A percentile compares a stretch with the other conserved stretches of the same genome.
Evolutionary conservation across 495 filamentous ascomycete species (phyloP).

Genomic region (Talaromyces trachyspermus): DNA sequence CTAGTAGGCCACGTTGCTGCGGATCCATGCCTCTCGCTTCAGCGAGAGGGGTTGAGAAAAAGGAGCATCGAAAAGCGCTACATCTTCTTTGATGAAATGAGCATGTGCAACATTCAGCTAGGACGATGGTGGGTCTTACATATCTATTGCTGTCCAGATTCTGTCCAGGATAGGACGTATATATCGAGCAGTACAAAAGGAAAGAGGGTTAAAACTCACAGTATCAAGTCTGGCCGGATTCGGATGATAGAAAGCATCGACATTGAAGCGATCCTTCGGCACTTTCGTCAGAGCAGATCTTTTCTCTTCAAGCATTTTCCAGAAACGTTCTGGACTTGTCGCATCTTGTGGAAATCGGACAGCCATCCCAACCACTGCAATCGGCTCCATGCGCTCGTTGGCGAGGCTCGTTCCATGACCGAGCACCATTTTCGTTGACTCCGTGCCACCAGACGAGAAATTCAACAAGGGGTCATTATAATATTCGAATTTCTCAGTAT

Average conservation of each 20-base stretch:
- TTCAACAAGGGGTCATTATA: neutral
- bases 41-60: conserved; percentile 43
- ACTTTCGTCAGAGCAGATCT: conserved; percentile 41
- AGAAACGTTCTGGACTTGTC: conserved; percentile 26
- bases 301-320: conserved; percentile 36
- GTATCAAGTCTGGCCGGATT: conserved; percentile 22
- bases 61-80: conserved; percentile 29
- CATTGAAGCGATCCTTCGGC: conserved; percentile 49
- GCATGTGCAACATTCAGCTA: neutral
- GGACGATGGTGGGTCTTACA: neutral
- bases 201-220: conserved; percentile 1
- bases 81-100: conserved; percentile 31
- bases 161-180: neutral
- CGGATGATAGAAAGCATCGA: conserved; percentile 50
- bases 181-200: neutral
- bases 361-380: conserved; percentile 40
- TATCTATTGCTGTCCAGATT: neutral
- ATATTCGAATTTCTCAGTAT: neutral
- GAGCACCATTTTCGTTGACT: neutral
- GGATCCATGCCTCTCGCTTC: conserved; percentile 54
- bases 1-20: conserved; percentile 46
- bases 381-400: conserved; percentile 19
- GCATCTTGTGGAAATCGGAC: conserved; percentile 49
- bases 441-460: neutral
- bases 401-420: neutral